phyloP scores from a whole-genome alignment of 345 rosid genomes.

The Draba incana region DNA sequence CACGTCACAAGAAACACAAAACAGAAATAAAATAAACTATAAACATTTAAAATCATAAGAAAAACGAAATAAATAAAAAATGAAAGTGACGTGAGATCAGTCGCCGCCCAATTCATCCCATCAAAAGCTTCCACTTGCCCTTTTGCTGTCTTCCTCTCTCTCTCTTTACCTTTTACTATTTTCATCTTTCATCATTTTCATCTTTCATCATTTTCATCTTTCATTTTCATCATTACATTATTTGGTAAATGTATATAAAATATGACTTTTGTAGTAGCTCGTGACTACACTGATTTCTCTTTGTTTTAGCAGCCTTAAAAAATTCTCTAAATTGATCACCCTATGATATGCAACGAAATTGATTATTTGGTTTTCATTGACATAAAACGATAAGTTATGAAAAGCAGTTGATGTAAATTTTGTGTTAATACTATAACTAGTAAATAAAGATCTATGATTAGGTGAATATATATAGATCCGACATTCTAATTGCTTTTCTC shows the following conservation, averaged over 20 bases:
- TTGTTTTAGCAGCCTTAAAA: neutral
- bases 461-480: slow-evolving; percentile 7
- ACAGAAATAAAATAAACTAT: neutral
- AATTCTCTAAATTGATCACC: neutral
- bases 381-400: neutral
- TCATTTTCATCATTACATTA: slow-evolving; percentile 2
- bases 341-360: neutral
- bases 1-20: slow-evolving; percentile 24
- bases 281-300: neutral
- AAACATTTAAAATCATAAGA: neutral
- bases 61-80: neutral
- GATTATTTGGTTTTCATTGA: too few species aligned
- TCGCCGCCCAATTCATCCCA: slow-evolving; percentile 65
- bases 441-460: slow-evolving; percentile 1
- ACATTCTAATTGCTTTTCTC: slow-evolving; percentile 41
- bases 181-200: neutral
- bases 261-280: slow-evolving; percentile 2
- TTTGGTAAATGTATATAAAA: neutral
- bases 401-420: neutral
- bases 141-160: slow-evolving; percentile 40
- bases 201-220: neutral
- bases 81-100: slow-evolving; percentile 45
- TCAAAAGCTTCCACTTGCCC: slow-evolving; percentile 61
- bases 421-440: slow-evolving; percentile 6
- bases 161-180: neutral